Percentiles rank a stretch among this genome's conserved stretches.
phyloP scores from a whole-genome alignment of 1,284 basidiomycete species.

The Ganoderma lucidum region DNA sequence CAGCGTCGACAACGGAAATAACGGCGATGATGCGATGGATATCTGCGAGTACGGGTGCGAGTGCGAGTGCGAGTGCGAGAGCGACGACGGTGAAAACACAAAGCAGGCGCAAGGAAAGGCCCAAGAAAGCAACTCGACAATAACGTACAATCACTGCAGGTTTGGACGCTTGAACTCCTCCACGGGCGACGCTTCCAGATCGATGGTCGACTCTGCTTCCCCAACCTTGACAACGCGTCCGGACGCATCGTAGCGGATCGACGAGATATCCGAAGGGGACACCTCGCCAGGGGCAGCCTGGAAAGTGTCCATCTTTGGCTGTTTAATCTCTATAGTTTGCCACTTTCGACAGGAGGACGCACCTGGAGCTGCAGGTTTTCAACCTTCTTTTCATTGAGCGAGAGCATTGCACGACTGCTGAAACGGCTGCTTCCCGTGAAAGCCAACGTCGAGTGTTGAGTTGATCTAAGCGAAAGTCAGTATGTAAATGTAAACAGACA shows the following conservation, averaged over 20 bases:
- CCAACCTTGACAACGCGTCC: conserved; percentile 50
- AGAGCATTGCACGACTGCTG: conserved; percentile 40
- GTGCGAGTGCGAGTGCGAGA: not conserved
- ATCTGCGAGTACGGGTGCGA: conserved; percentile 6
- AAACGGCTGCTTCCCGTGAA: conserved; percentile 40
- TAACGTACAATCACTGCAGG: conserved; percentile 16
- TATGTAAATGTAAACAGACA: not conserved
- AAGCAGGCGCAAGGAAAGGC: not conserved
- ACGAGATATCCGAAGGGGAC: conserved; percentile 46
- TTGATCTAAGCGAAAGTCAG: conserved; percentile 34
- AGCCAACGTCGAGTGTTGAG: conserved; percentile 47
- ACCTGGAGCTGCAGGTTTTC: conserved; percentile 61
- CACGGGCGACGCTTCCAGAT: conserved; percentile 64
- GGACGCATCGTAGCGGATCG: conserved; percentile 58
- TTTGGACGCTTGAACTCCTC: conserved; percentile 67
- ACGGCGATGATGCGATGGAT: conserved; percentile 6
- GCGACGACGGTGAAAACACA: not conserved
- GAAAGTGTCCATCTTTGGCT: conserved; percentile 64
- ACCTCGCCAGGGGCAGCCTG: conserved; percentile 44
- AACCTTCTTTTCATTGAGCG: conserved; percentile 44
- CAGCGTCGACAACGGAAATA: not conserved
- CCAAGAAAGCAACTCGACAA: conserved; percentile 9
- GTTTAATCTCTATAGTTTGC: not conserved
- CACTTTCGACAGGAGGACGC: conserved; percentile 7
- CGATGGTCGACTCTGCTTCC: conserved; percentile 48